Base-by-base conservation (phyloP, 2,329 filamentous ascomycete genomes). In the Neonectria magnoliae region DNA sequence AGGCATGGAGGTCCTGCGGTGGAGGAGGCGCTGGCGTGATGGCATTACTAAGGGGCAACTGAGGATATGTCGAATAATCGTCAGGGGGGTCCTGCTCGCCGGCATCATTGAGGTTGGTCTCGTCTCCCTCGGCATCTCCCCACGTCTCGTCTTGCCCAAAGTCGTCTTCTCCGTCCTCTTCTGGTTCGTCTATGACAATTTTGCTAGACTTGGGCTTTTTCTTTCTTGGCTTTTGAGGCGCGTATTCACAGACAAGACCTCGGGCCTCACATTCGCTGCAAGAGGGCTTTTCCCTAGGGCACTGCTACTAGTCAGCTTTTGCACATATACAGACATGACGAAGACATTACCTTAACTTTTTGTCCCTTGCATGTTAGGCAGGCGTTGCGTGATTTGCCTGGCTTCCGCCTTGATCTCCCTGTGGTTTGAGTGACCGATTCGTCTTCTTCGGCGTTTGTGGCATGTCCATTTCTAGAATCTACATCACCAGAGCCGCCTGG, bases 171-270 rank as follows among this genome's bases (percentile, higher is more conserved):
- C 63, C 63, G 1, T 67, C 70, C 27, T 66, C 67, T 5, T 59
- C 68, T 29, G 65, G 62, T 45, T 67, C 57, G 16, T 69, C 64
- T 7, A 47, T 50, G 20, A 69, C 67, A 6, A 67, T 29, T 29
- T 69, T 68, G 4, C 62, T 60, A 16, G 74, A 67, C 57, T 73
- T 70, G 7, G 36, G 31, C 54, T 73, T 75, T 36, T 29, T 69
- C 29, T 72, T 73, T 53, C 70, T 73, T 18, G 59, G 70, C 42
- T 74, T 78, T 13, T 74, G 72, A n/a, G 75, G 68, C 22, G 81
- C 75, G 66, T 83, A 85, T 52, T 80, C 73, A 64, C 83, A 85
- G 8, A 66, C 63, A 5, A 72, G 60, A 0, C 76, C 76, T 5
- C 70, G 61, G 7, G 70, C 66, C 22, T 75, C 58, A 27, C 83